Evolutionary conservation across 495 filamentous ascomycete genomes (phyloP).

Genomic region (Daldinia vernicosa): DNA sequence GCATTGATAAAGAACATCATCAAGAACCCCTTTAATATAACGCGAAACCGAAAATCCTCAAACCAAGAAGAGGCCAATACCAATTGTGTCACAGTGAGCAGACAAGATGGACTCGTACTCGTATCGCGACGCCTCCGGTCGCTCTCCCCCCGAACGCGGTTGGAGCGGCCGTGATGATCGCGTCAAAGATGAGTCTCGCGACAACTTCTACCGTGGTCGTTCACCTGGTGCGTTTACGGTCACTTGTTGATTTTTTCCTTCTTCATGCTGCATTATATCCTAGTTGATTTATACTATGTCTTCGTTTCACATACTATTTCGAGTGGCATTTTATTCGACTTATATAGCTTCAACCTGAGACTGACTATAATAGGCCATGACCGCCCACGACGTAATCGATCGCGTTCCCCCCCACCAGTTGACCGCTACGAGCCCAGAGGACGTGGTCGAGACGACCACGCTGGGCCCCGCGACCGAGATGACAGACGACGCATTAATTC

Average conservation of each 20-base stretch:
- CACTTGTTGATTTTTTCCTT: constrained; percentile 27
- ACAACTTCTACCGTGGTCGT: constrained; percentile 63
- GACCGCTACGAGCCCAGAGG: constrained; percentile 76
- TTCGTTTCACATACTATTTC: not conserved
- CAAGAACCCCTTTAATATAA: not conserved
- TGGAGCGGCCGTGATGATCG: constrained; percentile 63
- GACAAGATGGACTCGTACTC: constrained; percentile 57
- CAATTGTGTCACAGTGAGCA: not conserved
- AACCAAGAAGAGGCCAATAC: not conserved
- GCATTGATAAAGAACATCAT: not conserved
- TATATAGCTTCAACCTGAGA: not conserved
- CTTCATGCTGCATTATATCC: constrained; percentile 15
- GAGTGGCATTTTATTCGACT: not conserved
- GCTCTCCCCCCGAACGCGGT: constrained; percentile 60
- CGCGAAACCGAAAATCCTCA: not conserved
- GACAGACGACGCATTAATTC: constrained; percentile 64
- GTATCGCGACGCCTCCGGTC: constrained; percentile 55
- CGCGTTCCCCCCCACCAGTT: constrained; percentile 75
- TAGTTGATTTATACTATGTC: not conserved
- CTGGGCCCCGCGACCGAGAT: constrained; percentile 64
- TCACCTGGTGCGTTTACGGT: constrained; percentile 62
- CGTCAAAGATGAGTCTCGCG: constrained; percentile 57
- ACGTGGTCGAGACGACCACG: constrained; percentile 74
- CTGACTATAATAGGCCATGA: constrained; percentile 50
- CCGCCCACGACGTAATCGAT: constrained; percentile 63